Evolutionary conservation across 345 rosid genomes (phyloP), one percentile per base, ranked within the genome.

Genomic region (Theobroma cacao): DNA sequence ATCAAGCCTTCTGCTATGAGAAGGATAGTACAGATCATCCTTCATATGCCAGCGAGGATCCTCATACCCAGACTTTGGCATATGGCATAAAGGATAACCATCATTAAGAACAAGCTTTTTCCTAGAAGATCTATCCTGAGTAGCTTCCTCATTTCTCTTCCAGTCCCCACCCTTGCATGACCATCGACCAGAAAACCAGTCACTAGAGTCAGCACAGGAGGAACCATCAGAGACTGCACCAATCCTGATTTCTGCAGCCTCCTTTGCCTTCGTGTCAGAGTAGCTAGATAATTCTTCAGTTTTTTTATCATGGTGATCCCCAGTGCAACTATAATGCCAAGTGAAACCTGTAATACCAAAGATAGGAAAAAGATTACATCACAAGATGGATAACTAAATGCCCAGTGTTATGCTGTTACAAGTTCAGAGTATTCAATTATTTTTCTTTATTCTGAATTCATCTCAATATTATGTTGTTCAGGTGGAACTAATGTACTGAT

Each of bases 101-200:
- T 93, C 97, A 91, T 90, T 97, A 40, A 97, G 90, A 79, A 93
- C 93, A 81, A 85, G 53, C 82, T 92, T 97, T 89, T 82, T 94
- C 85, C 91, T 86, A 61, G 79, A 72, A 84, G 81, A 56, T 76
- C 82, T 87, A 74, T 97, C 99, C 75, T 86, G 92, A 53, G 83
- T 67, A 79, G 88, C 77, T 63, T 97, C 99, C 76, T 97, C 98
- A 36, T 86, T 85, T 87, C 97, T 93, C 84, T 86, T 93, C 99
- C 99, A 97, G 84, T 97, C 99, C 80, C 99, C 99, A 71, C 99
- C 99, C 84, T 94, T 97, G 90, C 97, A 93, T 3, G 98, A 87
- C 97, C 97, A 93, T 33, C 85, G 88, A 43, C 91, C 89, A 75
- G 93, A 83, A 85, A 88, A 94, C 92, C 98, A 90, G 74, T 90